Percentiles rank a stretch among this genome's conserved stretches.
Conservation (phyloP, 148 eudicot genomes). For the Chenopodium berlandieri region DNA sequence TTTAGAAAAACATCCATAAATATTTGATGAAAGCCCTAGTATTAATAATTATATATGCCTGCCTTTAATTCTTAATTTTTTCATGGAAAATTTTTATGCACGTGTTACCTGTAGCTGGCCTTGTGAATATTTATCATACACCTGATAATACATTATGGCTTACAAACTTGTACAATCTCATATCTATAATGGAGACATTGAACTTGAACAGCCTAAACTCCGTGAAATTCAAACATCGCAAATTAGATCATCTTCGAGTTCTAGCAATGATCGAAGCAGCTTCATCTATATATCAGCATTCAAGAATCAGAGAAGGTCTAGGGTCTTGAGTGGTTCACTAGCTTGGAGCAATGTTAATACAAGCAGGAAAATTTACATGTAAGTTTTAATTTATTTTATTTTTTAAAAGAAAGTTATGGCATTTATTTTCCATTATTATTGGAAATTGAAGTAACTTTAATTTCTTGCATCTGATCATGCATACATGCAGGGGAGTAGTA, state of each 20-base stretch:
- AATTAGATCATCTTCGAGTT: not conserved
- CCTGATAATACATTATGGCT: not conserved
- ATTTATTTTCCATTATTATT: not conserved
- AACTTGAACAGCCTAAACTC: not conserved
- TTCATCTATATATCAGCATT: not conserved
- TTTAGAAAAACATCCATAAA: not conserved
- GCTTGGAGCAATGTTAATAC: not conserved
- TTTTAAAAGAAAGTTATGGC: not conserved
- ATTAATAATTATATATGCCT: not conserved
- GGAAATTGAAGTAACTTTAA: not conserved
- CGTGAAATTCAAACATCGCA: not conserved
- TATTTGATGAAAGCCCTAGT: not conserved
- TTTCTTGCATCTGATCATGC: not conserved
- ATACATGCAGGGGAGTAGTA: slow-evolving; percentile 17
- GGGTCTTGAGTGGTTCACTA: not conserved
- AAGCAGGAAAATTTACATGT: not conserved
- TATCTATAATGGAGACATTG: not conserved
- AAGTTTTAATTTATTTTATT: not conserved
- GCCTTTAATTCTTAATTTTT: not conserved
- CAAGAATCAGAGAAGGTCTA: not conserved
- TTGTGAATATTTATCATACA: not conserved
- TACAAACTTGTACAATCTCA: not conserved
- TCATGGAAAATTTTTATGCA: not conserved
- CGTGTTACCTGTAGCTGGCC: not conserved
- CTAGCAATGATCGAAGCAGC: not conserved